These are phyloP conservation scores for Cymbopogon citratus DNA, from an alignment of 176 grass and related monocot genomes.

Conservation along the genomic window DNA sequence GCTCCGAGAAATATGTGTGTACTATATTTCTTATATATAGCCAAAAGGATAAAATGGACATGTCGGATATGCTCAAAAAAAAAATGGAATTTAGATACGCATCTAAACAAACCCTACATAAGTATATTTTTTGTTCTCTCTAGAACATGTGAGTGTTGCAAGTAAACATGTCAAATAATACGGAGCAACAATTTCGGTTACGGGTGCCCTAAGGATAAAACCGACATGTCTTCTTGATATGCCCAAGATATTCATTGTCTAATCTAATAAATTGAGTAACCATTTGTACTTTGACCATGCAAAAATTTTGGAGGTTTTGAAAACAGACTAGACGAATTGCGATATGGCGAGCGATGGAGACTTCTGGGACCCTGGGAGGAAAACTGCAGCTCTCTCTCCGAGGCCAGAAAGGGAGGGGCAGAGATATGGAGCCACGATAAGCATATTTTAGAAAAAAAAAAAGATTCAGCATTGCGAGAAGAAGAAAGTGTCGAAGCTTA, in stretches of 20 bases:
- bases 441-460: neutral
- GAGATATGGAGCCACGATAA: neutral
- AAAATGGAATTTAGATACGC: too few relatives aligned
- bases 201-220: neutral
- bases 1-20: too few relatives aligned
- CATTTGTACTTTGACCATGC: neutral
- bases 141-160: too few relatives aligned
- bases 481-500: neutral
- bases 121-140: too few relatives aligned
- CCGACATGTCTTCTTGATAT: neutral
- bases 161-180: too few relatives aligned
- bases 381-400: neutral
- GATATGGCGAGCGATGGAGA: neutral
- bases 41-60: too few relatives aligned
- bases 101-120: too few relatives aligned
- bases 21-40: too few relatives aligned
- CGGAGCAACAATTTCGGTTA: too few relatives aligned
- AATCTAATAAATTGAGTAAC: neutral
- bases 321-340: conserved; percentile 16
- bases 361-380: neutral
- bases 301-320: neutral
- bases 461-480: neutral
- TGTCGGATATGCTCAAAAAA: too few relatives aligned
- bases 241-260: neutral
- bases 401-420: neutral